A percentile compares a stretch with the other conserved stretches of the same genome.
Conservation (phyloP, 2,329 filamentous ascomycete species). For the Parastagonospora nodorum region DNA sequence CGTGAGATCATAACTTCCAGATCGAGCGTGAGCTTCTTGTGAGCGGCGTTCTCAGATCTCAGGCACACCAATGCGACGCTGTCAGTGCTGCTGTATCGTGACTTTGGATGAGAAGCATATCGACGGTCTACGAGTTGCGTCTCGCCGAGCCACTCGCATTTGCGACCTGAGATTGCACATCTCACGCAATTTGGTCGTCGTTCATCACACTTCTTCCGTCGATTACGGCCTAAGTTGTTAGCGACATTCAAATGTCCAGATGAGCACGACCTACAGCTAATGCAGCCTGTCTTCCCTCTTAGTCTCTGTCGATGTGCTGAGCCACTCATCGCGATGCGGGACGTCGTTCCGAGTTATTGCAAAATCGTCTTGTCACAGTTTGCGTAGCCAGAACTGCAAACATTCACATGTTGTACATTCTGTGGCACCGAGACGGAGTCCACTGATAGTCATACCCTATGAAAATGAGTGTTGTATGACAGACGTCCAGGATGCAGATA, state of each 20-base stretch:
- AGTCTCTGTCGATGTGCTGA: conserved; percentile 5
- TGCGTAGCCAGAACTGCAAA: too few species aligned
- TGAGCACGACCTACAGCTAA: conserved; percentile 5
- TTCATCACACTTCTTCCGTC: conserved; percentile 21
- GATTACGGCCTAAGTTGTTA: conserved; percentile 50
- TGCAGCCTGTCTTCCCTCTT: conserved; percentile 9
- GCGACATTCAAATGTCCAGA: conserved; percentile 5
- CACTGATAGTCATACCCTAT: too few species aligned
- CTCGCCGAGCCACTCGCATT: conserved; percentile 13
- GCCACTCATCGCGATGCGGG: neutral
- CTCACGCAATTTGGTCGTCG: conserved; percentile 9
- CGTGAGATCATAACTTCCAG: conserved; percentile 14
- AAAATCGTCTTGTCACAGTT: too few species aligned
- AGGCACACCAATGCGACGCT: neutral
- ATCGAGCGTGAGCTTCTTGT: conserved; percentile 1
- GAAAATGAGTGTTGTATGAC: too few species aligned
- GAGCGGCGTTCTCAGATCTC: conserved; percentile 6
- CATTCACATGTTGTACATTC: too few species aligned
- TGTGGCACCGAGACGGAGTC: too few species aligned
- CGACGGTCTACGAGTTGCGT: conserved; percentile 16
- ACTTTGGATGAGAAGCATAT: conserved; percentile 11
- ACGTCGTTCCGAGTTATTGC: too few species aligned
- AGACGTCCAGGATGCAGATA: too few species aligned
- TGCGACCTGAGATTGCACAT: conserved; percentile 13
- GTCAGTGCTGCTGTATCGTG: conserved; percentile 4